These are phyloP conservation scores for Sarocladium brachiariae DNA, from an alignment of 2,329 filamentous ascomycete species.

Conservation along the genomic window DNA sequence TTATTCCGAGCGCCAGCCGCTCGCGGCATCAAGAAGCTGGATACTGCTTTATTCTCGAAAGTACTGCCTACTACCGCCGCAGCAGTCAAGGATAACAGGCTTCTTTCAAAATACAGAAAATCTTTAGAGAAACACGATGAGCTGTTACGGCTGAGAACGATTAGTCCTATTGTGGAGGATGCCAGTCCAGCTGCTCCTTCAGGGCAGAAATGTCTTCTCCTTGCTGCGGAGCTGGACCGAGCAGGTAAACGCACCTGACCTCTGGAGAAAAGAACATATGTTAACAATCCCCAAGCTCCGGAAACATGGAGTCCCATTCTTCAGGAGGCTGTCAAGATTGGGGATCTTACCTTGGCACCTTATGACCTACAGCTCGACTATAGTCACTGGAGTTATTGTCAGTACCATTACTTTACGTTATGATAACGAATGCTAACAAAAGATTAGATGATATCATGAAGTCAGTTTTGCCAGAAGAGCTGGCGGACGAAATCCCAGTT, in stretches of 20 bases:
- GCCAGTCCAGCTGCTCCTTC: slow-evolving; percentile 48
- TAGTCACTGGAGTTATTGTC: slow-evolving; percentile 76
- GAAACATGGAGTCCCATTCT: slow-evolving; percentile 72
- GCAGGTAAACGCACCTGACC: slow-evolving; percentile 32
- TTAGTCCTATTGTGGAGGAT: slow-evolving; percentile 57
- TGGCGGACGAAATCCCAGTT: slow-evolving; percentile 72
- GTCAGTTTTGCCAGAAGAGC: slow-evolving; percentile 71
- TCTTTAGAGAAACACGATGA: slow-evolving; percentile 60
- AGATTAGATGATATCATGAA: slow-evolving; percentile 69
- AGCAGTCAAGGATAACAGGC: slow-evolving; percentile 64
- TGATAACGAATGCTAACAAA: slow-evolving; percentile 15
- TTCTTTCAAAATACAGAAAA: slow-evolving; percentile 66
- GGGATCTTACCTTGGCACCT: slow-evolving; percentile 64
- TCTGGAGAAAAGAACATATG: neutral
- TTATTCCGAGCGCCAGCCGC: slow-evolving; percentile 74
- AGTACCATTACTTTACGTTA: neutral
- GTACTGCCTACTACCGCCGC: slow-evolving; percentile 72
- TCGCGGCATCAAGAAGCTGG: slow-evolving; percentile 70
- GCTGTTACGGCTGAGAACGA: slow-evolving; percentile 55
- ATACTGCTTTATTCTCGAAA: slow-evolving; percentile 76
- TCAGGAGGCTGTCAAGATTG: slow-evolving; percentile 58
- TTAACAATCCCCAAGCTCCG: slow-evolving; percentile 28
- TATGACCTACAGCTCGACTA: slow-evolving; percentile 75
- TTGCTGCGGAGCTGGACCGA: slow-evolving; percentile 49
- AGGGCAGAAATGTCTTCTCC: slow-evolving; percentile 55